A percentile compares a stretch with the other conserved stretches of the same genome.
These are phyloP conservation scores for cucumber (Cucumis sativus) DNA, from an alignment of 306 rosid genomes.

Conservation along the genomic window DNA sequence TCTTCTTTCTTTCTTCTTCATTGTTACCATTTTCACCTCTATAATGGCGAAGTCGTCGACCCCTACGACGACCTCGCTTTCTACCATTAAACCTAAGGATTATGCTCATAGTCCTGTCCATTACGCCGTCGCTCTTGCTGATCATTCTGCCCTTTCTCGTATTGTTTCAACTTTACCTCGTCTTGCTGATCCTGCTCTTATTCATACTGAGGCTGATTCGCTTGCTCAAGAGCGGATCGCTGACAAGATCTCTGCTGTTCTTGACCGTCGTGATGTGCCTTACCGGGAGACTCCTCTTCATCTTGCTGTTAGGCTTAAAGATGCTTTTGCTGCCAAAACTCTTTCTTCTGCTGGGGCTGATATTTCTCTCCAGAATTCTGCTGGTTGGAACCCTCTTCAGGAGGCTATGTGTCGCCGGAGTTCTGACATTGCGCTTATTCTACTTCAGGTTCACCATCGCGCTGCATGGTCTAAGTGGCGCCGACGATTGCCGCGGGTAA, in stretches of 20 bases:
- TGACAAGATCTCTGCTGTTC: slow-evolving; percentile 44
- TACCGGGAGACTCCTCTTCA: slow-evolving; percentile 79
- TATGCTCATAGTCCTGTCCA: slow-evolving; percentile 75
- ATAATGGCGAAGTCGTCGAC: slow-evolving; percentile 46
- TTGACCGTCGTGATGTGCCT: slow-evolving; percentile 93
- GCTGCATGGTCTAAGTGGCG: slow-evolving; percentile 95
- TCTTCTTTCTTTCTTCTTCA: neutral
- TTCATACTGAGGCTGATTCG: slow-evolving; percentile 67
- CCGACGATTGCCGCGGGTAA: slow-evolving; percentile 65
- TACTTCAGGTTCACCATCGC: slow-evolving; percentile 66
- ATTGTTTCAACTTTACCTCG: slow-evolving; percentile 53
- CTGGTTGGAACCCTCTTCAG: slow-evolving; percentile 83
- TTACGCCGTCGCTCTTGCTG: slow-evolving; percentile 48
- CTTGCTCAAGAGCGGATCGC: slow-evolving; percentile 66
- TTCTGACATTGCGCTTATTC: slow-evolving; percentile 54
- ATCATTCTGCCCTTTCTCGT: slow-evolving; percentile 49
- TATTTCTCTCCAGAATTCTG: slow-evolving; percentile 62
- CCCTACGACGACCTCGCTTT: slow-evolving; percentile 34
- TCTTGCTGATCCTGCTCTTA: slow-evolving; percentile 47
- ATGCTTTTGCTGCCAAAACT: slow-evolving; percentile 32
- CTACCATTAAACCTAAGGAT: slow-evolving; percentile 35
- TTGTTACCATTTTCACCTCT: neutral
- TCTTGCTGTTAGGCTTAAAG: slow-evolving; percentile 66
- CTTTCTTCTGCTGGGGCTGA: slow-evolving; percentile 77
- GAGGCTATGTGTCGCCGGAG: slow-evolving; percentile 78